phyloP scores from a whole-genome alignment of 148 eudicot species.

The Chenopodium formosanum region DNA sequence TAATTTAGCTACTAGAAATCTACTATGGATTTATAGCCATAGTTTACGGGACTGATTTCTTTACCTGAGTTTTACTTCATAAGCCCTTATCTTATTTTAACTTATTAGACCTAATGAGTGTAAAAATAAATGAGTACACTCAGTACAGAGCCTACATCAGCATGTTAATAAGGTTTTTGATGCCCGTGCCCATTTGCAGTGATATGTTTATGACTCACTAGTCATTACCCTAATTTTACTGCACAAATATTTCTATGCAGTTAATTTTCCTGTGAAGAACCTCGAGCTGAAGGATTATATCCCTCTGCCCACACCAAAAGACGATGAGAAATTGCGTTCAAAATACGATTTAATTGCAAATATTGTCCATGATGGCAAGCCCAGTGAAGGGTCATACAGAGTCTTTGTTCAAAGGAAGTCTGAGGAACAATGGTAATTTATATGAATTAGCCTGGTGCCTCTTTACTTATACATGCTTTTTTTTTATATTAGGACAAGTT shows the following conservation, averaged over 20 bases:
- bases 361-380: conserved; percentile 96
- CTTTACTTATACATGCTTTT: not conserved
- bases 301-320: conserved; percentile 71
- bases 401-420: conserved; percentile 97
- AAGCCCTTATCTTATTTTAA: too few relatives aligned
- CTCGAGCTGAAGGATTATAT: conserved; percentile 95
- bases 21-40: not conserved
- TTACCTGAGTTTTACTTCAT: too few relatives aligned
- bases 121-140: too few relatives aligned
- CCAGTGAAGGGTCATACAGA: conserved; percentile 92
- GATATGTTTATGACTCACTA: not conserved
- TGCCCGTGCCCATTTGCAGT: not conserved
- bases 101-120: too few relatives aligned
- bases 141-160: too few relatives aligned
- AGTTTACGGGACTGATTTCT: not conserved
- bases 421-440: conserved; percentile 82
- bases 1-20: not conserved
- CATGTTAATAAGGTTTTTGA: not conserved
- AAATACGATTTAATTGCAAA: conserved; percentile 95
- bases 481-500: not conserved
- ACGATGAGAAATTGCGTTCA: conserved; percentile 60
- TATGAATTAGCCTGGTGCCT: not conserved
- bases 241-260: conserved; percentile 33
- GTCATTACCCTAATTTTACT: too few relatives aligned
- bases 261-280: conserved; percentile 96